phyloP scores from a whole-genome alignment of 2,329 filamentous ascomycete species.

The Fusarium tupiense region DNA sequence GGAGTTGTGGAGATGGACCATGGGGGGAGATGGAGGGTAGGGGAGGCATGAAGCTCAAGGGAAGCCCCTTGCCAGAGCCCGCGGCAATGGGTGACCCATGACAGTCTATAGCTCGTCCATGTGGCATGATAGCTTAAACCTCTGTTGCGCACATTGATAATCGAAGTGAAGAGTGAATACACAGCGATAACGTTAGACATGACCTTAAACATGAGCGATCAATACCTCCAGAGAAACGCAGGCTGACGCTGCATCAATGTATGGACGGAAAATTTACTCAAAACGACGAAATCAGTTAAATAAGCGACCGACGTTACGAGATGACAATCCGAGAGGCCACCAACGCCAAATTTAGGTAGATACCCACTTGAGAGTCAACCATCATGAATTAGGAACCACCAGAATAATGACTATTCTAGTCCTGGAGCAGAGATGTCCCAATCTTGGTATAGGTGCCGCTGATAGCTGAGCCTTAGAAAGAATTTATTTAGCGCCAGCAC shows the following conservation, averaged over 20 bases:
- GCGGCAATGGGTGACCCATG: constrained; percentile 37
- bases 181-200: not conserved
- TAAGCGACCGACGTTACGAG: constrained; percentile 33
- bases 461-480: not conserved
- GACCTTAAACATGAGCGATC: not conserved
- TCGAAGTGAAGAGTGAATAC: constrained; percentile 15
- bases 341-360: constrained; percentile 9
- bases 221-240: not conserved
- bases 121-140: constrained; percentile 7
- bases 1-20: constrained; percentile 41
- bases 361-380: constrained; percentile 24
- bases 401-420: constrained; percentile 9
- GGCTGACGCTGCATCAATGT: not conserved
- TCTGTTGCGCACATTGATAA: constrained; percentile 12
- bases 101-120: constrained; percentile 23
- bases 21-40: constrained; percentile 13
- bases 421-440: not conserved
- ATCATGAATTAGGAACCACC: constrained; percentile 21
- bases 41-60: constrained; percentile 30
- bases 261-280: constrained; percentile 14
- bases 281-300: constrained; percentile 23
- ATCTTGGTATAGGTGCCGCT: constrained; percentile 1
- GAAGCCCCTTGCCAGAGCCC: constrained; percentile 42
- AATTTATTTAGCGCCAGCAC: not conserved
- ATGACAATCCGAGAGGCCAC: constrained; percentile 22